Evolutionary conservation across 805 yeast genomes (phyloP), one percentile per base, ranked within the genome.

Genomic region (Yarrowia deformans): DNA sequence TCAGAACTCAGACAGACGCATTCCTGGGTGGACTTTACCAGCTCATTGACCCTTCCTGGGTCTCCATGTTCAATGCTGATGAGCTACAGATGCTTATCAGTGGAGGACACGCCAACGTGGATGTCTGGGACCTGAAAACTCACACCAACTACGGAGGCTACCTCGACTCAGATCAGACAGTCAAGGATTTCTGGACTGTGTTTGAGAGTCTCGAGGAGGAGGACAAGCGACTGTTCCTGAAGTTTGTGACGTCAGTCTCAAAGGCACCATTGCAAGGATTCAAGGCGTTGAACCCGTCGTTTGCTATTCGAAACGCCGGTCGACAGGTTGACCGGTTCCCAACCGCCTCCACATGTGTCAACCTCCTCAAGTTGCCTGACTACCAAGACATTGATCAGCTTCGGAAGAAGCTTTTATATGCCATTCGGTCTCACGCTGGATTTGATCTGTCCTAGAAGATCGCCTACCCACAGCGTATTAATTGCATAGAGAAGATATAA

Each of bases 181-280:
- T 94, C 1, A 70, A 70, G 18, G 80, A 85, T 70, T 86, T 95
- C 72, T 93, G 97, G 93, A 87, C 88, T 70, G 87, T 92, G 7
- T 81, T 95, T 7, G 81, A 81, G 4, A 97, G 91, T 70, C 85
- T 92, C 83, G 76, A 82, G 1, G 80, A 84, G 2, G 84, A 83
- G n/a, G 91, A 92, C 69, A 82, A 87, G 71, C 82, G 86, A 23
- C 84, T 85, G 64, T 84, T 95, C 69, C 79, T 95, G 35, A 91
- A 91, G 76, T 95, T 94, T 80, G 97, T 91, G 35, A 95, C 98
- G 0, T 90, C 97, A 0, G 97, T 92, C 1, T 89, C 97, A 1
- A 84, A 93, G 70, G 97, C 97, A 0, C 99, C 99, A 0, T 81
- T 95, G 49, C 82, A 91, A 34, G 99, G 99, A 0, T 94, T 95